Conservation (phyloP, 768 basidiomycete genomes). For the Dioszegia hungarica region DNA sequence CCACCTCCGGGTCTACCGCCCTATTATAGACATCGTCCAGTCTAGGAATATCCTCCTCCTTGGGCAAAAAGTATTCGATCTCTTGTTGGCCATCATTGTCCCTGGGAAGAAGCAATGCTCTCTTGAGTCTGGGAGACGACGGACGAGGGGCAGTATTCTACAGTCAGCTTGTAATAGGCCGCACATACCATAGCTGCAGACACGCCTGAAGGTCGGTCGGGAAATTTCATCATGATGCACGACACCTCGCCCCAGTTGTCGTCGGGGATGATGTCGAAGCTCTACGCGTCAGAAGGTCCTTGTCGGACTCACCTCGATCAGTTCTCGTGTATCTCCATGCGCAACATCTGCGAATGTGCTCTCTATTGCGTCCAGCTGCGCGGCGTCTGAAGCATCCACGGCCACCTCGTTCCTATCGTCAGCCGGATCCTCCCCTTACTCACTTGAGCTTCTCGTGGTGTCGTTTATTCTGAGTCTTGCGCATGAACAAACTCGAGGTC, state of each 20-base stretch:
- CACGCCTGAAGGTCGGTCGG: constrained; percentile 40
- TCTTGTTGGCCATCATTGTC: constrained; percentile 28
- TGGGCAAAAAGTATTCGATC: constrained; percentile 38
- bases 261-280: constrained; percentile 44
- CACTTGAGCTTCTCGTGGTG: constrained; percentile 21
- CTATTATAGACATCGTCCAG: constrained; percentile 22
- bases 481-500: constrained; percentile 75
- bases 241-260: constrained; percentile 27
- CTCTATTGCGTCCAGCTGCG: constrained; percentile 45
- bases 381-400: constrained; percentile 43
- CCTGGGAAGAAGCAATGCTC: constrained; percentile 34
- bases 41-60: constrained; percentile 25
- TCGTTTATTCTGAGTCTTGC: constrained; percentile 26
- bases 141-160: constrained; percentile 21
- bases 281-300: too few relatives aligned
- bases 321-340: too few relatives aligned
- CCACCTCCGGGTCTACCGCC: constrained; percentile 17
- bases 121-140: constrained; percentile 25
- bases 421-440: not conserved
- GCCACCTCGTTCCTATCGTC: constrained; percentile 5
- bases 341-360: constrained; percentile 37
- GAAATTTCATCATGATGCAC: constrained; percentile 37
- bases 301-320: too few relatives aligned
- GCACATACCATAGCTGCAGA: constrained; percentile 24
- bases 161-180: not conserved